phyloP scores from a whole-genome alignment of 2,329 filamentous ascomycete genomes.

The Rhynchosporium secalis region DNA sequence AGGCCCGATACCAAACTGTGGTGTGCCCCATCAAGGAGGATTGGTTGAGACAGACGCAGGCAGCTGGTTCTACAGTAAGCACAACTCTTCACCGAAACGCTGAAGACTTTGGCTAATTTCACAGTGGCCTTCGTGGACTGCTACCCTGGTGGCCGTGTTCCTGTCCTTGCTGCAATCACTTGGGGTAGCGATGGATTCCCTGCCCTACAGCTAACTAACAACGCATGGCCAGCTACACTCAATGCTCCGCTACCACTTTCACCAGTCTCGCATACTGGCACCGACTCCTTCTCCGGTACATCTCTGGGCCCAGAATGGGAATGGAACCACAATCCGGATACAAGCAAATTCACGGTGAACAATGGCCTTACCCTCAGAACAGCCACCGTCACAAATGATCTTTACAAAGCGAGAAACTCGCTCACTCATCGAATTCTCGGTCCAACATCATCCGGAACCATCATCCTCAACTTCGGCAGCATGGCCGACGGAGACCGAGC shows the following conservation, averaged over 20 bases:
- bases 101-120: too few relatives aligned
- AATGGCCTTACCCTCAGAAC: conserved; percentile 50
- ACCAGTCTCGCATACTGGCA: conserved; percentile 43
- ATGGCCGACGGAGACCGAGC: conserved; percentile 54
- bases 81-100: too few relatives aligned
- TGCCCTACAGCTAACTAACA: conserved; percentile 42
- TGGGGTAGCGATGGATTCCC: conserved; percentile 56
- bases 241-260: conserved; percentile 29
- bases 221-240: conserved; percentile 51
- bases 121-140: conserved; percentile 53
- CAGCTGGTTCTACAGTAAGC: conserved; percentile 54
- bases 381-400: conserved; percentile 52
- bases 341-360: conserved; percentile 46
- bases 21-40: conserved; percentile 54
- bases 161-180: conserved; percentile 55
- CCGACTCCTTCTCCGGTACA: conserved; percentile 48
- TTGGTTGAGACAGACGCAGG: conserved; percentile 53
- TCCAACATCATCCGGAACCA: conserved; percentile 49
- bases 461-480: conserved; percentile 49
- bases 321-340: conserved; percentile 64
- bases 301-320: conserved; percentile 52
- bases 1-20: conserved; percentile 35
- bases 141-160: conserved; percentile 57
- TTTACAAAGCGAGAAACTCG: conserved; percentile 50
- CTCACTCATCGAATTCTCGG: conserved; percentile 50